Percentiles rank a stretch among this genome's conserved stretches.
phyloP scores from a whole-genome alignment of 2,329 filamentous ascomycete species.

The Dactylellina drechsleri region DNA sequence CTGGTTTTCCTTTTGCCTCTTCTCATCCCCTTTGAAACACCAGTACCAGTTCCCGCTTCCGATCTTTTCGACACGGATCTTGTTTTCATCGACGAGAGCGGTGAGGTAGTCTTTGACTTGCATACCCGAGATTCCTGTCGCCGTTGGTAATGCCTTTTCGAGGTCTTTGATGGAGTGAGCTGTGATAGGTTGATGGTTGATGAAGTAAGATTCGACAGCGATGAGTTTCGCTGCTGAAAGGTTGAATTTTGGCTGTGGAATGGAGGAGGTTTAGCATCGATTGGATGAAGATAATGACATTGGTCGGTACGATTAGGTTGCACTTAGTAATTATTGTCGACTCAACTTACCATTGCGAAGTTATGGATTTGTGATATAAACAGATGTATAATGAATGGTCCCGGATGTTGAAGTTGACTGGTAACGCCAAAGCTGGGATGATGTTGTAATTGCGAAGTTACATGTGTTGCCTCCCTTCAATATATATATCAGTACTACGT shows the following conservation, averaged over 20 bases:
- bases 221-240: slow-evolving; percentile 70
- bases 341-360: slow-evolving; percentile 7
- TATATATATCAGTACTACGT: too few species aligned
- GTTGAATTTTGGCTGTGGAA: slow-evolving; percentile 65
- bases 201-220: slow-evolving; percentile 70
- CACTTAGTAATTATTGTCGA: too few species aligned
- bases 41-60: slow-evolving; percentile 78
- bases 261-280: not conserved
- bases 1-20: slow-evolving; percentile 62
- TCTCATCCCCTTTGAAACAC: slow-evolving; percentile 72
- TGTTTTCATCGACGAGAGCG: slow-evolving; percentile 70
- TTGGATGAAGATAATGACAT: not conserved
- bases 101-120: slow-evolving; percentile 75
- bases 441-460: too few species aligned
- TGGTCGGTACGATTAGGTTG: too few species aligned
- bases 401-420: too few species aligned
- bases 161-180: slow-evolving; percentile 75
- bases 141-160: slow-evolving; percentile 71
- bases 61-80: slow-evolving; percentile 75
- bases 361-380: too few species aligned
- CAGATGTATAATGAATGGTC: too few species aligned
- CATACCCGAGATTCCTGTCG: slow-evolving; percentile 73
- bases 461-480: too few species aligned
- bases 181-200: slow-evolving; percentile 66
- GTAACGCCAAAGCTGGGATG: too few species aligned